These are phyloP conservation scores for Saccharomycopsis guyanensis DNA, from an alignment of 805 yeast genomes.

Conservation along the genomic window DNA sequence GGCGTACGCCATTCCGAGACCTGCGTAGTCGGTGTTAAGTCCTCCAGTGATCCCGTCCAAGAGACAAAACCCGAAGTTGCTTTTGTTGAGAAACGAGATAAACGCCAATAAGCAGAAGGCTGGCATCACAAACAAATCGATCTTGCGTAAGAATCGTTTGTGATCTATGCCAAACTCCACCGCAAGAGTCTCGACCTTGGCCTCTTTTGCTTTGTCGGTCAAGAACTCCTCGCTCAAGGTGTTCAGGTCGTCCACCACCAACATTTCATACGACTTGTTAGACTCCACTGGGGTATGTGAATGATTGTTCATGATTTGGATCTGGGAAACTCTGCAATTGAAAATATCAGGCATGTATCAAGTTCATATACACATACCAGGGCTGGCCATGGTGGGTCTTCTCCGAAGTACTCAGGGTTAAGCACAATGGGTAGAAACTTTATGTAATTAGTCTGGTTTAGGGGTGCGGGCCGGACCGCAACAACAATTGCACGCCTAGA, in stretches of 20 bases:
- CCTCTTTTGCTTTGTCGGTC: constrained; percentile 1
- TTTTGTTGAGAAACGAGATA: constrained; percentile 64
- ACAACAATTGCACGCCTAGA: too few relatives aligned
- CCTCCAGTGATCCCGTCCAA: constrained; percentile 52
- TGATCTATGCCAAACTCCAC: constrained; percentile 41
- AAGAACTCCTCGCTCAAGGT: background rate
- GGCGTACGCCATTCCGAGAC: constrained; percentile 38
- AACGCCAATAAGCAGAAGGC: constrained; percentile 62
- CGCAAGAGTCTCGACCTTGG: constrained; percentile 28
- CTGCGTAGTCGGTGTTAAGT: constrained; percentile 45
- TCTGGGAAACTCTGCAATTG: too few relatives aligned
- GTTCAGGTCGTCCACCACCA: background rate
- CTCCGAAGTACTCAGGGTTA: too few relatives aligned
- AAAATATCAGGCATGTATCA: too few relatives aligned
- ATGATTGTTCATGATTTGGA: too few relatives aligned
- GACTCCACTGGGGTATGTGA: too few relatives aligned
- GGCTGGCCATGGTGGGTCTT: too few relatives aligned
- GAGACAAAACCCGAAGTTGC: constrained; percentile 65
- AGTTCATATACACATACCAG: too few relatives aligned
- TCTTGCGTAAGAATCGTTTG: constrained; percentile 45
- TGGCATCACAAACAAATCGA: constrained; percentile 60
- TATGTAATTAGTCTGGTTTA: too few relatives aligned
- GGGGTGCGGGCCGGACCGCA: too few relatives aligned
- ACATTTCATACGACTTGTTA: background rate
- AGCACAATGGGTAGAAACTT: too few relatives aligned